phyloP scores from a whole-genome alignment of 2,329 filamentous ascomycete species.

The Hymenoscyphus fructigenus region DNA sequence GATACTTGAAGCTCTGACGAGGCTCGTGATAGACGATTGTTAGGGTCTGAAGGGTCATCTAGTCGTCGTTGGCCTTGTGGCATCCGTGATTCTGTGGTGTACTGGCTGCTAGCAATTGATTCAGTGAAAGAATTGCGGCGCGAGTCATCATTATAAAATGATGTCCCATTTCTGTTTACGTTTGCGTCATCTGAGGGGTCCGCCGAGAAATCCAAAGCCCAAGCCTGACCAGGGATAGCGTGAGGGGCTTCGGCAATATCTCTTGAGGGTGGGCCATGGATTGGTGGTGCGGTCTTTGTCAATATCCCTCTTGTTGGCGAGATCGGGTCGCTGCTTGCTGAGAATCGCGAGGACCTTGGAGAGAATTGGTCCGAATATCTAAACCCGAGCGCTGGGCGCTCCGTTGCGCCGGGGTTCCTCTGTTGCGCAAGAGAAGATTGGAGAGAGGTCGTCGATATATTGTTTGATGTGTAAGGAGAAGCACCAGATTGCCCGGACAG shows the following conservation, averaged over 20 bases:
- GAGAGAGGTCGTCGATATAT: constrained; percentile 73
- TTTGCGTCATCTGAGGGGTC: constrained; percentile 62
- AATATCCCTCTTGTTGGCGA: constrained; percentile 13
- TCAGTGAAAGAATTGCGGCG: constrained; percentile 75
- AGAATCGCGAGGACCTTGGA: constrained; percentile 39
- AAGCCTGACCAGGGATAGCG: constrained; percentile 78
- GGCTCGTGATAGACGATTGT: constrained; percentile 44
- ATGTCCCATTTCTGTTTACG: constrained; percentile 35
- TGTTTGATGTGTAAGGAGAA: constrained; percentile 74
- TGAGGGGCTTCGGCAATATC: constrained; percentile 70
- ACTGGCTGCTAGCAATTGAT: constrained; percentile 77
- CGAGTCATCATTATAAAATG: constrained; percentile 51
- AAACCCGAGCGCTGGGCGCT: constrained; percentile 38
- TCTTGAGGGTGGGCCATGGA: constrained; percentile 67
- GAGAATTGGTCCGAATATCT: constrained; percentile 49
- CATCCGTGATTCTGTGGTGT: constrained; percentile 70
- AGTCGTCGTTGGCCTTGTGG: constrained; percentile 71
- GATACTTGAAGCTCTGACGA: constrained; percentile 51
- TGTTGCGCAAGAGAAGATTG: constrained; percentile 70
- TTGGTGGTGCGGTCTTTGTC: constrained; percentile 67
- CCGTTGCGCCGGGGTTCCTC: constrained; percentile 51
- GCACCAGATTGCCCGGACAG: constrained; percentile 48
- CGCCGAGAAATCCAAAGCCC: constrained; percentile 58
- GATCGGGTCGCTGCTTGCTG: constrained; percentile 14
- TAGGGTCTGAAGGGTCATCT: constrained; percentile 55